phyloP scores from a whole-genome alignment of 441 rosid genomes.

The Euphorbia celastroides region DNA sequence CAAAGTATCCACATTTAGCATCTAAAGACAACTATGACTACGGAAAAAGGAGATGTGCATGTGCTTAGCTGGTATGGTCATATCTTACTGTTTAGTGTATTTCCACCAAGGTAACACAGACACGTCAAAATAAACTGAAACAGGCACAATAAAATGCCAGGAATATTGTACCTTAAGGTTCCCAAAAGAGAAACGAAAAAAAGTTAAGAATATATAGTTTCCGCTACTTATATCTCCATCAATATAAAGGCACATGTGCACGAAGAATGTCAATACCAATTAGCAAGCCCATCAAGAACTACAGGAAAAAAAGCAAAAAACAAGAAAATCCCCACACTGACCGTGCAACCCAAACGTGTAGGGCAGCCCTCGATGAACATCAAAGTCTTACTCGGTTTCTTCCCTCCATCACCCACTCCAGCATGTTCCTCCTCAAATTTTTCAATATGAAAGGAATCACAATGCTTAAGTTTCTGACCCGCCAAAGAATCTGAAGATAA shows the following conservation, averaged over 20 bases:
- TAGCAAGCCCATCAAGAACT: background rate
- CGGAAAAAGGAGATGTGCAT: background rate
- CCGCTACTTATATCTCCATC: too few species aligned
- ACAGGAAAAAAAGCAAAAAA: background rate
- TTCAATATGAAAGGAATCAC: slow-evolving; percentile 79
- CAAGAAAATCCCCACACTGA: slow-evolving; percentile 38
- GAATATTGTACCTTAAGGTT: too few species aligned
- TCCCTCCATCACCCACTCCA: slow-evolving; percentile 58
- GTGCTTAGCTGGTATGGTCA: background rate
- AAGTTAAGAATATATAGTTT: too few species aligned
- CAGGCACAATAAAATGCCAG: too few species aligned
- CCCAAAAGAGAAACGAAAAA: too few species aligned
- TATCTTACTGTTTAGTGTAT: background rate
- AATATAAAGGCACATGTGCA: background rate
- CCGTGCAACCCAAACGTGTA: slow-evolving; percentile 81
- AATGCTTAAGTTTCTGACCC: slow-evolving; percentile 63
- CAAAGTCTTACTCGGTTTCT: slow-evolving; percentile 75
- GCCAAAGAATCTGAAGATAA: slow-evolving; percentile 47
- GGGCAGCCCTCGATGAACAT: slow-evolving; percentile 94
- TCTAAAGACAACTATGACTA: background rate
- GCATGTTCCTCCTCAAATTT: slow-evolving; percentile 81
- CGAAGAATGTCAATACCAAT: background rate
- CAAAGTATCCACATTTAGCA: background rate
- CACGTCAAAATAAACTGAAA: too few species aligned
- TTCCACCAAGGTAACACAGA: too few species aligned